Evolutionary conservation across 768 basidiomycete species (phyloP), one percentile per base, ranked within the genome.

Genomic region (Steccherinum ochraceum): DNA sequence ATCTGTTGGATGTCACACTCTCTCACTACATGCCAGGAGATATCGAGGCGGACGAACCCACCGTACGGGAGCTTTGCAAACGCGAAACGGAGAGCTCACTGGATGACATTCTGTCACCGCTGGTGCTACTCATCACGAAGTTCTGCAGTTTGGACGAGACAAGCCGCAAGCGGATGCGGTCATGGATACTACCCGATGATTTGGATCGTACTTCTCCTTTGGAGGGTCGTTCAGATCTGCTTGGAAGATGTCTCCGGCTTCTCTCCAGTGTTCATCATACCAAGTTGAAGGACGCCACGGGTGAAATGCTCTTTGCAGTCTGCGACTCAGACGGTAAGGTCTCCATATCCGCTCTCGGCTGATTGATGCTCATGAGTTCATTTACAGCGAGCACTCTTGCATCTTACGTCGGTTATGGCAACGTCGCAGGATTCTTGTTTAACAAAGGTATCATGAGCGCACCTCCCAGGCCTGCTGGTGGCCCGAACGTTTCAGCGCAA

Each of bases 401-500:
- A n/a, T 77, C 81, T 3, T 79, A 87, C 41, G 78, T 96, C 48
- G 95, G 95, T 5, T 99, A 99, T 59, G 95, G 95, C 40, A 93
- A 93, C 63, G 92, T 93, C 40, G 92, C 93, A 0, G 96, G 96
- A 0, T 89, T 92, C 75, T 75, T 99, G 21, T 94, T 92, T 72
- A 83, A 88, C 63, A 94, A 93, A 62, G 93, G 93, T 13, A 76
- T 98, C 58, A 74, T 88, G 61, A 76, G 67, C 50, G 77, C 81
- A 4, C 87, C 84, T 1, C 73, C 74, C 23, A 61, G 51, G 3
- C 65, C 71, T 2, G n/a, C 56, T 16, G 46, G 52, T n/a, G 66
- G 71, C 1, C 18, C 70, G 7, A 46, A 61, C 5, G 74, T 74
- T 16, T n/a, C n/a, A n/a, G 67, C 72, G 23, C 67, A 73, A 4